Conservation (phyloP, 306 rosid genomes). For the Cicer yamashitae region DNA sequence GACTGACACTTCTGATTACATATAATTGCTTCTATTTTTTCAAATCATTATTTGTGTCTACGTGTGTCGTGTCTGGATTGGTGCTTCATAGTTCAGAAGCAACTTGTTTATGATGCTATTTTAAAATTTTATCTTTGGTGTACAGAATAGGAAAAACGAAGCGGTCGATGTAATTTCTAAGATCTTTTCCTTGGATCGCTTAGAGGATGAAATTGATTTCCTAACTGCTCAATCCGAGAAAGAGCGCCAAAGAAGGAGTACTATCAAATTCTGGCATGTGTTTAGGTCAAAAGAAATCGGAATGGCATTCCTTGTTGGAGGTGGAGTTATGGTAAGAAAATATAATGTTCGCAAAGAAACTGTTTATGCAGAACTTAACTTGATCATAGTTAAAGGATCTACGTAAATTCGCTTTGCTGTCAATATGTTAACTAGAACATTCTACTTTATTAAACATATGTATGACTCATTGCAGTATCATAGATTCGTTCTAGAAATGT, state of each 20-base stretch:
- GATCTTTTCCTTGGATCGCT: slow-evolving; percentile 69
- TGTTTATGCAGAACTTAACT: slow-evolving; percentile 7
- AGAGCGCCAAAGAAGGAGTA: slow-evolving; percentile 66
- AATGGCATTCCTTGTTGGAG: slow-evolving; percentile 87
- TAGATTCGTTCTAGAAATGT: background rate
- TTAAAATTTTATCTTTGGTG: slow-evolving; percentile 26
- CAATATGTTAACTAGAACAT: slow-evolving; percentile 4
- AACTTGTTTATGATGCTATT: slow-evolving; percentile 11
- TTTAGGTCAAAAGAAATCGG: slow-evolving; percentile 76
- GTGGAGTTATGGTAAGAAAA: slow-evolving; percentile 75
- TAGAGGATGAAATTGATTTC: slow-evolving; percentile 83
- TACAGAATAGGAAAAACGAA: slow-evolving; percentile 67
- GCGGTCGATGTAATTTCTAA: slow-evolving; percentile 77
- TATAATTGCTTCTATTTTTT: no score
- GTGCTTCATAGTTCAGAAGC: slow-evolving; percentile 9
- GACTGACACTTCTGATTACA: no score
- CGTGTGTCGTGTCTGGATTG: no score
- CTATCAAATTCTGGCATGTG: slow-evolving; percentile 64
- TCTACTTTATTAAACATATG: slow-evolving; percentile 22
- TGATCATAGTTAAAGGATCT: slow-evolving; percentile 20
- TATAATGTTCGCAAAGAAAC: slow-evolving; percentile 3
- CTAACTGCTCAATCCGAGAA: slow-evolving; percentile 71
- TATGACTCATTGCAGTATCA: slow-evolving; percentile 7
- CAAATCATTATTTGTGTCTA: no score
- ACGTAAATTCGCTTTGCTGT: slow-evolving; percentile 30